Percentiles rank a stretch among this genome's conserved stretches.
phyloP scores from a whole-genome alignment of 805 yeast species.

The Kazachstania kunashirensis region DNA sequence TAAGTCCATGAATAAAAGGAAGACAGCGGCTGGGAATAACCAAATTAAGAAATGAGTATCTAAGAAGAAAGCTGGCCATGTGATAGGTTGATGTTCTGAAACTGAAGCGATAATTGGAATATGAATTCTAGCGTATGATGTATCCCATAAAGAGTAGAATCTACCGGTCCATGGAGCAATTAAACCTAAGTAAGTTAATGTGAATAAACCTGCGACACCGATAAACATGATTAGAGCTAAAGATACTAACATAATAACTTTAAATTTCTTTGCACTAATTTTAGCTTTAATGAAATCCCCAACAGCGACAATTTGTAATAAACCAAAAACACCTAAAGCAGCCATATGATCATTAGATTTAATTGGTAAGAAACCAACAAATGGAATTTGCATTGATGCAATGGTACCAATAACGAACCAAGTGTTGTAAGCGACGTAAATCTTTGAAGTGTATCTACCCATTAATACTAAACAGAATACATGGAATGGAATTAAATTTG shows the following conservation, averaged over 20 bases:
- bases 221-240: constrained; percentile 43
- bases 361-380: constrained; percentile 94
- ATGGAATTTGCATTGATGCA: constrained; percentile 98
- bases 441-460: constrained; percentile 82
- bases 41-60: constrained; percentile 89
- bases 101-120: constrained; percentile 98
- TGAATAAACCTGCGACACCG: constrained; percentile 64
- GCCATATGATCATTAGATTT: constrained; percentile 98
- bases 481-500: constrained; percentile 93
- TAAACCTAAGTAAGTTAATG: constrained; percentile 79
- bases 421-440: constrained; percentile 86
- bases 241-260: constrained; percentile 53
- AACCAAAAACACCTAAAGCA: constrained; percentile 93
- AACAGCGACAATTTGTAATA: constrained; percentile 80
- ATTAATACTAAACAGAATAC: constrained; percentile 80
- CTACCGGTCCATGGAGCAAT: constrained; percentile 99
- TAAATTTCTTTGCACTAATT: constrained; percentile 57
- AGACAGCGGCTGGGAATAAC: constrained; percentile 98
- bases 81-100: constrained; percentile 99
- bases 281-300: constrained; percentile 72
- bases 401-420: constrained; percentile 98
- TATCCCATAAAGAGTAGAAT: constrained; percentile 97
- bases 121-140: constrained; percentile 93
- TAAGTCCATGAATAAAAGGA: constrained; percentile 79
- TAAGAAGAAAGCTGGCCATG: constrained; percentile 97